Evolutionary conservation across 1,139 yeast species (phyloP).

Genomic region (Debaryomyces sp.): DNA sequence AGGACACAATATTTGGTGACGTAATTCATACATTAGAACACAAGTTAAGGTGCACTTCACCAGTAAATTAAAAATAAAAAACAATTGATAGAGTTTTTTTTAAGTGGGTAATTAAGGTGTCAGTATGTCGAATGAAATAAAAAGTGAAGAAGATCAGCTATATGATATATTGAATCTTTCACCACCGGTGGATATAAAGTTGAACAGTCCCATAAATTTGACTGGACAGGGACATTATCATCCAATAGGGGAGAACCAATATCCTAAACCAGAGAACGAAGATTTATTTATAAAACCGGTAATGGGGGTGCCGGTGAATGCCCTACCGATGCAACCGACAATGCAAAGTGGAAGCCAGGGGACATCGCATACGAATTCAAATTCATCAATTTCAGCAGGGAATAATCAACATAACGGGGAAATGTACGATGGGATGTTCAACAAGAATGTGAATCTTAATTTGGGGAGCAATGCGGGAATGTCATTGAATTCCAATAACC

Average conservation of each 20-base stretch:
- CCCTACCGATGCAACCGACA: not conserved
- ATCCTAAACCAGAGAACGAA: not conserved
- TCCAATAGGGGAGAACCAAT: not conserved
- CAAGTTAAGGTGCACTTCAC: not conserved
- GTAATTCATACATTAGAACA: not conserved
- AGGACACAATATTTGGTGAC: not conserved
- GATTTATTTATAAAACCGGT: slow-evolving; percentile 2
- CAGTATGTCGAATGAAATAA: slow-evolving; percentile 5
- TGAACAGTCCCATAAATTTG: slow-evolving; percentile 3
- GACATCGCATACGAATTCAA: not conserved
- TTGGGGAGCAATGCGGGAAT: slow-evolving; percentile 9
- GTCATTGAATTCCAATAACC: slow-evolving; percentile 11
- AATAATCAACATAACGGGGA: not conserved
- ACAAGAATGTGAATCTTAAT: slow-evolving; percentile 13
- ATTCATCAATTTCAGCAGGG: not conserved
- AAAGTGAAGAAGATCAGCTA: slow-evolving; percentile 28
- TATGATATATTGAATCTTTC: slow-evolving; percentile 26
- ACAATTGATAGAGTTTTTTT: not conserved
- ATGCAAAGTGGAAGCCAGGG: not conserved
- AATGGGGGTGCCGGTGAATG: not conserved
- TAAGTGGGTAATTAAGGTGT: not conserved
- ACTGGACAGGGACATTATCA: not conserved
- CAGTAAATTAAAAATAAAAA: not conserved
- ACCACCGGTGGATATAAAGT: slow-evolving; percentile 13
- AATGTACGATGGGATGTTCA: slow-evolving; percentile 5